Evolutionary conservation across 768 basidiomycete species (phyloP), one percentile per base, ranked within the genome.

Genomic region (Mycena galopus): DNA sequence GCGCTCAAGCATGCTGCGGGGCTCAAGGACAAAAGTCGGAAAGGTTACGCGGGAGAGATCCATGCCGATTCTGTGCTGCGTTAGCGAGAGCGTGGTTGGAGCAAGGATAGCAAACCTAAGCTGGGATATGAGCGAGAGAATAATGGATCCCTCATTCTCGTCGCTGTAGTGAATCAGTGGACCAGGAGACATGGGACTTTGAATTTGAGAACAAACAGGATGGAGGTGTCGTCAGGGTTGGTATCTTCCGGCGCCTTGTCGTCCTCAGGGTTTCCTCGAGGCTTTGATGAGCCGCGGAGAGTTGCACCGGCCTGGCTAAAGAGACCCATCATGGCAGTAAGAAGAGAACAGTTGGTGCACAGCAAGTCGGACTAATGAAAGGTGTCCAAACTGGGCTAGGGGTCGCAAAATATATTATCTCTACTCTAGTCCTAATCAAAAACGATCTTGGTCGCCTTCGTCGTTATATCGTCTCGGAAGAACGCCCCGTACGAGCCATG

Each of bases 21-120:
- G 98, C 84, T 99, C 97, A 69, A 99, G 90, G 0, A 99, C 97
- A 78, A 99, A 99, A 0, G 93, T 94, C 44, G 95, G 96, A 81
- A 96, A 94, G 19, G 96, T 96, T 72, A 99, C 96, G 83, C 96
- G 93, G 75, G 91, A 92, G 69, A 98, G 91, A 83, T 99, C 98
- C 97, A 98, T 98, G 50, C 97, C 97, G 73, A 96, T 93, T 83
- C 96, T 94, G 63, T 8, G 6, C 64, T 25, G 33, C 32, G 63
- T 73, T 67, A 75, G 74, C 12, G 32, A 19, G n/a, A 30, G 33
- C 10, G 14, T 17, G 23, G 11, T 35, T 27, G 39, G 11, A 19
- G 60, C 33, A 32, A 65, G 29, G 60, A 51, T 5, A 65, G 77
- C 88, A 51, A 72, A 92, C 96, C 93, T 88, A 69, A 98, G 89